A percentile compares a stretch with the other conserved stretches of the same genome.
These are phyloP conservation scores for Phaeosphaeria sp. DNA, from an alignment of 2,329 filamentous ascomycete genomes.

Conservation along the genomic window DNA sequence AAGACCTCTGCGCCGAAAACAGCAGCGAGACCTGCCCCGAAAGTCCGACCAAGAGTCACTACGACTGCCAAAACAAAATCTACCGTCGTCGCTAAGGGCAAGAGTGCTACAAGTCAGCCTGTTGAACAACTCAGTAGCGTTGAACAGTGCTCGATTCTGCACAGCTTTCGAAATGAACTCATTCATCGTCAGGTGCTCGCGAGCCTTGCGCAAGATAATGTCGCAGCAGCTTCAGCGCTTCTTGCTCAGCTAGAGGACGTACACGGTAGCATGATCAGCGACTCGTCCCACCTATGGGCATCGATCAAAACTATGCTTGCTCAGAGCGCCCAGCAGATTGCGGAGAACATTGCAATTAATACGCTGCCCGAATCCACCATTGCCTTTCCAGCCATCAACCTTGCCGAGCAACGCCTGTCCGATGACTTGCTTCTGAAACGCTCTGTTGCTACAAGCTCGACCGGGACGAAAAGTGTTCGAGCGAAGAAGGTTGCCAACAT, in stretches of 20 bases:
- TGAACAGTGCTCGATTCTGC: slow-evolving; percentile 48
- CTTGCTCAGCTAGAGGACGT: slow-evolving; percentile 33
- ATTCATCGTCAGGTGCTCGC: slow-evolving; percentile 59
- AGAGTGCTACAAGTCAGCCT: slow-evolving; percentile 8
- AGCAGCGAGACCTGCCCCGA: slow-evolving; percentile 15
- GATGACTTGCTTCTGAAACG: slow-evolving; percentile 26
- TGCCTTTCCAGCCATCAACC: slow-evolving; percentile 74
- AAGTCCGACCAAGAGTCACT: slow-evolving; percentile 21
- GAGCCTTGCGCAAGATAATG: slow-evolving; percentile 38
- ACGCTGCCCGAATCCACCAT: slow-evolving; percentile 92
- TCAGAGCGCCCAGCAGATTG: slow-evolving; percentile 74
- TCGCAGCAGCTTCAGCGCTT: slow-evolving; percentile 34
- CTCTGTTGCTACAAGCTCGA: slow-evolving; percentile 7
- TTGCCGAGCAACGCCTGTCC: slow-evolving; percentile 33
- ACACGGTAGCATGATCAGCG: slow-evolving; percentile 47
- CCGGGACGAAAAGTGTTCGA: slow-evolving; percentile 22
- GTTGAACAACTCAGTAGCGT: slow-evolving; percentile 20
- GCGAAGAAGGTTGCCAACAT: slow-evolving; percentile 31
- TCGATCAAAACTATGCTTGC: slow-evolving; percentile 72
- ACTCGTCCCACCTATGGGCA: slow-evolving; percentile 61
- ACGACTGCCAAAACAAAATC: slow-evolving; percentile 20
- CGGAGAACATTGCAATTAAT: slow-evolving; percentile 82
- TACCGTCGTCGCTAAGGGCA: slow-evolving; percentile 16
- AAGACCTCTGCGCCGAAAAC: neutral
- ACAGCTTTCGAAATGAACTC: slow-evolving; percentile 56